Evolutionary conservation across 2,329 filamentous ascomycete genomes (phyloP), one percentile per base, ranked within the genome.

Genomic region (Ascochyta clinopodiicola): DNA sequence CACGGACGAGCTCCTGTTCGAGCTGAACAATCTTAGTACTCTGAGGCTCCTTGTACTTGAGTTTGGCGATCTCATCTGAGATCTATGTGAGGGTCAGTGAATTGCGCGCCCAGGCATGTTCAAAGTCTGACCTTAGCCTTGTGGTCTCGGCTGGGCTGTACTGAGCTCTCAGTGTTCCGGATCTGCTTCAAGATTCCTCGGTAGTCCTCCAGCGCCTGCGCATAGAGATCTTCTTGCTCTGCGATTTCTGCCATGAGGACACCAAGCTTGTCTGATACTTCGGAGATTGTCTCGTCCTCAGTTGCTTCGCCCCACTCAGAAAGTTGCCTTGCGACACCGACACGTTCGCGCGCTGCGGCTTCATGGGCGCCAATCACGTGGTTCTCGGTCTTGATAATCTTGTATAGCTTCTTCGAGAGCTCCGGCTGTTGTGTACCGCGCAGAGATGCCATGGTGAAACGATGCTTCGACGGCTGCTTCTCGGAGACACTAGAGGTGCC

Each of bases 231-330:
- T 75, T 99, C 95, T 77, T 96, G 92, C 78, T 96, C 92, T 47
- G 92, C 95, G 58, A 99, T 86, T 81, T 98, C 95, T 21, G 90
- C 89, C 57, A 99, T 81, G 67, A 99, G 81, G 35, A 98, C 94
- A 46, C 92, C 95, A 47, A 99, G 83, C 83, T 99, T 99, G 83
- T 98, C 95, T 56, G 90, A 92, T 65, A 99, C 85, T 73, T 98
- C 95, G 47, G 87, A 92, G 69, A 98, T 83, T 46, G 88, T 86
- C 59, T 96, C 92, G 70, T 99, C 95, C 48, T 86, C 85, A 2
- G 93, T 97, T 57, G 90, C 86, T 79, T 98, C 93, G 54, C 95
- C 95, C 95, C 95, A 99, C 66, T 98, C 93, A 7, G 92, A 96
- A 39, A 99, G 86, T 80, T 98, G 94, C 10, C 88, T 87, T 15